These are phyloP conservation scores for Pichia manshurica DNA, from an alignment of 805 yeast species.

Conservation along the genomic window DNA sequence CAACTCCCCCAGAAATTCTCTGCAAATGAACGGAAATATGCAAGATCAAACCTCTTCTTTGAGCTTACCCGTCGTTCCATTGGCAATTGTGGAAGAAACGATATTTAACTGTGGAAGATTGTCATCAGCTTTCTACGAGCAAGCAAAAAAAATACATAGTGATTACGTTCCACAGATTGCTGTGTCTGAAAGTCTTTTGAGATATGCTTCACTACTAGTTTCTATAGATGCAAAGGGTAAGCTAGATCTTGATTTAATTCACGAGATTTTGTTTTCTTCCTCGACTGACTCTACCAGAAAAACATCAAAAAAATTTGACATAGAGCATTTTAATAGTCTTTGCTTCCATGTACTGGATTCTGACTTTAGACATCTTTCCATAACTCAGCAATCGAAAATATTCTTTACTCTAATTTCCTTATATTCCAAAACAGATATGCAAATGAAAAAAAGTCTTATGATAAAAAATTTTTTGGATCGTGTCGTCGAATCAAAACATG, in stretches of 20 bases:
- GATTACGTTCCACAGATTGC: conserved; percentile 82
- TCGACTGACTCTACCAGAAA: conserved; percentile 12
- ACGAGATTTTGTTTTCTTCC: conserved; percentile 39
- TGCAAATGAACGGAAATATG: conserved; percentile 22
- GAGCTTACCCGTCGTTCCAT: conserved; percentile 16
- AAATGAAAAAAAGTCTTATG: conserved; percentile 65
- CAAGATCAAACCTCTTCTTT: conserved; percentile 3
- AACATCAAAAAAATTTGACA: conserved; percentile 16
- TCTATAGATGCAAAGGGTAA: conserved; percentile 45
- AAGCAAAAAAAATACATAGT: conserved; percentile 51
- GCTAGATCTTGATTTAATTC: conserved; percentile 37
- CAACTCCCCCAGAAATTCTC: conserved; percentile 46
- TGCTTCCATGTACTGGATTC: conserved; percentile 43
- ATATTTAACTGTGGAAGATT: conserved; percentile 35
- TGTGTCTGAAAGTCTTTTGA: conserved; percentile 62
- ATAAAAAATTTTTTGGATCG: conserved; percentile 58
- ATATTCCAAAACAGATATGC: conserved; percentile 54
- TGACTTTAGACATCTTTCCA: conserved; percentile 39
- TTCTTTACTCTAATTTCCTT: conserved; percentile 62
- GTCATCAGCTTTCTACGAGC: conserved; percentile 39
- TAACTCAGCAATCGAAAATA: conserved; percentile 52
- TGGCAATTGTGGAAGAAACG: conserved; percentile 30
- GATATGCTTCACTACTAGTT: conserved; percentile 59
- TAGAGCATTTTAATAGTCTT: conserved; percentile 42
- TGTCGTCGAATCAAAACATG: conserved; percentile 22